Conservation (phyloP, 495 filamentous ascomycete species). For the Xylaria longipes region DNA sequence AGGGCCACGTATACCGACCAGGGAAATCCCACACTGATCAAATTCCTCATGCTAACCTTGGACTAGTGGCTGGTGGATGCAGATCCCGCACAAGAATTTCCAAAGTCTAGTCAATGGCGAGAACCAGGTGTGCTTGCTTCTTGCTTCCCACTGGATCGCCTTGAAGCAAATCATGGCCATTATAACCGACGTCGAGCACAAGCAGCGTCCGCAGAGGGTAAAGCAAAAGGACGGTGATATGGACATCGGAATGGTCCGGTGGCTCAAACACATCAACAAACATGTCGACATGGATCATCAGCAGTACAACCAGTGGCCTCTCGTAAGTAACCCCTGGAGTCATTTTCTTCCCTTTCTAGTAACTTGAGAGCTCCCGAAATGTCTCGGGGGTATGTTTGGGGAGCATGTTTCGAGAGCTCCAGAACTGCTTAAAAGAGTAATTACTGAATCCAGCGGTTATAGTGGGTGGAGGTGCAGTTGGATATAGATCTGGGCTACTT, state of each 20-base stretch:
- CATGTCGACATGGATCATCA: conserved; percentile 47
- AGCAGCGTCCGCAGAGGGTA: conserved; percentile 28
- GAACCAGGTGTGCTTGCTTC: conserved; percentile 56
- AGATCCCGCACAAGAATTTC: conserved; percentile 60
- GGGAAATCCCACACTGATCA: neutral
- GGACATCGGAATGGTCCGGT: conserved; percentile 43
- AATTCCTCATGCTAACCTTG: neutral
- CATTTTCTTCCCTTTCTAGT: no score
- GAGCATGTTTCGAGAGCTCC: no score
- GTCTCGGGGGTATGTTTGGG: no score
- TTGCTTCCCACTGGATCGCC: conserved; percentile 65
- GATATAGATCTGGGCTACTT: conserved; percentile 43
- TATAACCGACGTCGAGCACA: conserved; percentile 45
- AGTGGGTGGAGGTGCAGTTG: conserved; percentile 56
- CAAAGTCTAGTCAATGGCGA: conserved; percentile 55
- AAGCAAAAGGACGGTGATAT: conserved; percentile 23
- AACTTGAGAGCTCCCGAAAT: no score
- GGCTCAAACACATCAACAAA: conserved; percentile 52
- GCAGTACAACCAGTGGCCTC: conserved; percentile 52
- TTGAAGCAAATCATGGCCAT: conserved; percentile 63
- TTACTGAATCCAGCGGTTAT: no score
- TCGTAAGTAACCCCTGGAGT: no score
- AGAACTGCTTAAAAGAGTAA: no score
- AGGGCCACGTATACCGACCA: neutral
- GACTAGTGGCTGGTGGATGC: conserved; percentile 53